Conservation (phyloP, 176 grass and related monocot species). For the Ensete glaucum region DNA sequence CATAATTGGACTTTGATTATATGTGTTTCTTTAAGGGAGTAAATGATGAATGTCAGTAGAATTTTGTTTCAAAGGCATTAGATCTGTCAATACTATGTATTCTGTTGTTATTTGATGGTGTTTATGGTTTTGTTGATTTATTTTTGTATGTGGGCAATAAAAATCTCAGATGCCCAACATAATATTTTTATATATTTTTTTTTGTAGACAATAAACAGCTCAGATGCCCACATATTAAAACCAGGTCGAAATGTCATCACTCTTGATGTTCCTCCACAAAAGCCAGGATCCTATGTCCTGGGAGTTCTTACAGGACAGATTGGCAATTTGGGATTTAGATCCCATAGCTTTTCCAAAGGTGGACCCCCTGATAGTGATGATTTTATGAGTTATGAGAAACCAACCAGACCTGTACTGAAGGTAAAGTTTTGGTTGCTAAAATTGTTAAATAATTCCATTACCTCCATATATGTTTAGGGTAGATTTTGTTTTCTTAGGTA, state of each 20-base stretch:
- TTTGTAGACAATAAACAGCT: constrained; percentile 78
- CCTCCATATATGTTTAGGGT: background rate
- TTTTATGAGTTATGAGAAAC: constrained; percentile 97
- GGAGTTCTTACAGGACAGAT: constrained; percentile 96
- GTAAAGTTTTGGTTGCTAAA: constrained; percentile 34
- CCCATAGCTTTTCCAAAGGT: constrained; percentile 92
- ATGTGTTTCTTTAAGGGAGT: background rate
- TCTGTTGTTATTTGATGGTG: background rate
- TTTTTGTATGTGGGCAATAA: background rate
- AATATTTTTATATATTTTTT: background rate
- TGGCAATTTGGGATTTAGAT: constrained; percentile 90
- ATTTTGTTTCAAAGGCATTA: background rate
- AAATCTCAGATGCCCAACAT: too few relatives aligned
- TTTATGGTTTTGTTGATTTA: background rate
- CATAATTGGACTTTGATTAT: background rate
- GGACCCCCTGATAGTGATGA: constrained; percentile 82
- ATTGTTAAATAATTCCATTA: background rate
- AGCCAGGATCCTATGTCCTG: constrained; percentile 92
- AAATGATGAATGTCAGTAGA: background rate
- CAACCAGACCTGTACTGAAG: constrained; percentile 92
- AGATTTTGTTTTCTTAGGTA: background rate
- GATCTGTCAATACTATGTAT: background rate
- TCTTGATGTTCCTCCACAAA: constrained; percentile 83
- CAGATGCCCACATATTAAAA: constrained; percentile 53
- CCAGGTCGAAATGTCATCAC: constrained; percentile 78